These are phyloP conservation scores for Smallanthus sonchifolius DNA, from an alignment of 129 eudicot species.

Conservation along the genomic window DNA sequence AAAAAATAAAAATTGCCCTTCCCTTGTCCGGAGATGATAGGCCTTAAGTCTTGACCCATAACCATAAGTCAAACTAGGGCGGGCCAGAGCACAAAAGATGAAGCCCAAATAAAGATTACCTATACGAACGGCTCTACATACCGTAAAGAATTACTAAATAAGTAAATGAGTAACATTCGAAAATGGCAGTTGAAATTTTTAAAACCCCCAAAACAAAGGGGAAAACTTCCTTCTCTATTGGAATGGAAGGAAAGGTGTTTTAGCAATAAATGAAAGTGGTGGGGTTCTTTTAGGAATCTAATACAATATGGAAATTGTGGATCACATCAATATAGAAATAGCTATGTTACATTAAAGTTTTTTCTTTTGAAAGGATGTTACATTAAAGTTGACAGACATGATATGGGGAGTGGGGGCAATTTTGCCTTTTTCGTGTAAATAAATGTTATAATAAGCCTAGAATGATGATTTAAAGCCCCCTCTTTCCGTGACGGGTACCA, in stretches of 20 bases:
- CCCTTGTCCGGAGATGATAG: background rate
- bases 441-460: background rate
- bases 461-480: background rate
- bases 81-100: background rate
- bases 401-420: conserved; percentile 30
- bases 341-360: conserved; percentile 28
- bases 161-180: conserved; percentile 17
- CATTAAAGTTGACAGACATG: conserved; percentile 26
- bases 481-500: too few species aligned
- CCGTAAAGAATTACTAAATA: background rate
- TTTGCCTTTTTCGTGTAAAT: conserved; percentile 13
- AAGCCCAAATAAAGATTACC: background rate
- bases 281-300: conserved; percentile 31
- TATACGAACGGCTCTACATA: background rate
- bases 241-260: conserved; percentile 19
- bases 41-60: too few species aligned
- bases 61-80: background rate
- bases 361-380: too few species aligned
- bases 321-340: conserved; percentile 27
- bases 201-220: conserved; percentile 25
- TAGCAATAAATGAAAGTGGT: conserved; percentile 30
- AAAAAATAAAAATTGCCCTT: background rate
- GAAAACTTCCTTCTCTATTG: conserved; percentile 16
- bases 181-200: conserved; percentile 18
- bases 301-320: conserved; percentile 25